These are phyloP conservation scores for Globisporangium iwayamae DNA, from an alignment of 352 stramenopile species.

Conservation along the genomic window DNA sequence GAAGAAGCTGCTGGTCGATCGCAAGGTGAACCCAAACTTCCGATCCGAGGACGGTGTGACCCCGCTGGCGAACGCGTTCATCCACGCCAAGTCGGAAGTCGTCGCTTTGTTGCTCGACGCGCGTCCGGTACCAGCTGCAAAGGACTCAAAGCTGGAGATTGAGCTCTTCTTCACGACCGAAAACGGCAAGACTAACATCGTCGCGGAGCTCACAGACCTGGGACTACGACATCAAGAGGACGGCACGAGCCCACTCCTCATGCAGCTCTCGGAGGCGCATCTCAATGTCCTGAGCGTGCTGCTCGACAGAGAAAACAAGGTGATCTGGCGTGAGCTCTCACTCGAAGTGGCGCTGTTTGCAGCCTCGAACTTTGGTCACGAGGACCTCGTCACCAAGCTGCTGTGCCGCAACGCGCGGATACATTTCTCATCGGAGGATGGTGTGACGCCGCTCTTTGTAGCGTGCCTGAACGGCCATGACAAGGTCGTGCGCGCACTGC, in stretches of 20 bases:
- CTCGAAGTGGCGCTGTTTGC: slow-evolving; percentile 8
- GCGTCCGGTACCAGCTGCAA: not conserved
- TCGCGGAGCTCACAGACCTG: not conserved
- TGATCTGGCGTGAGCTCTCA: slow-evolving; percentile 2
- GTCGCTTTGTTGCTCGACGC: slow-evolving; percentile 9
- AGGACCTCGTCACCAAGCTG: slow-evolving; percentile 5
- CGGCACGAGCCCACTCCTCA: not conserved
- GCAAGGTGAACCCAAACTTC: slow-evolving; percentile 2
- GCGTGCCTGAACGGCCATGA: slow-evolving; percentile 5
- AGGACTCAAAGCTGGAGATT: slow-evolving; percentile 6
- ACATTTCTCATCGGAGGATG: not conserved
- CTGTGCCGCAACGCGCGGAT: not conserved
- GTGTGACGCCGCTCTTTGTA: slow-evolving; percentile 5
- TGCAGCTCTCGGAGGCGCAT: slow-evolving; percentile 4
- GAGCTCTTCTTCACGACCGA: slow-evolving; percentile 7
- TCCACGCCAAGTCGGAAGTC: slow-evolving; percentile 5
- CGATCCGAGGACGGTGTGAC: slow-evolving; percentile 7
- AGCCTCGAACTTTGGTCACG: slow-evolving; percentile 5
- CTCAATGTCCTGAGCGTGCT: slow-evolving; percentile 10
- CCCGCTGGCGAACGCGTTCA: slow-evolving; percentile 6
- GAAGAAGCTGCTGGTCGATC: slow-evolving; percentile 1
- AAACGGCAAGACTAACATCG: not conserved
- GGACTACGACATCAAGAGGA: not conserved
- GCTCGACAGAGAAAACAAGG: slow-evolving; percentile 6
- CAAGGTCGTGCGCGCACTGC: slow-evolving; percentile 3